Conservation (phyloP, 345 rosid species). For the Eutrema heterophyllum region DNA sequence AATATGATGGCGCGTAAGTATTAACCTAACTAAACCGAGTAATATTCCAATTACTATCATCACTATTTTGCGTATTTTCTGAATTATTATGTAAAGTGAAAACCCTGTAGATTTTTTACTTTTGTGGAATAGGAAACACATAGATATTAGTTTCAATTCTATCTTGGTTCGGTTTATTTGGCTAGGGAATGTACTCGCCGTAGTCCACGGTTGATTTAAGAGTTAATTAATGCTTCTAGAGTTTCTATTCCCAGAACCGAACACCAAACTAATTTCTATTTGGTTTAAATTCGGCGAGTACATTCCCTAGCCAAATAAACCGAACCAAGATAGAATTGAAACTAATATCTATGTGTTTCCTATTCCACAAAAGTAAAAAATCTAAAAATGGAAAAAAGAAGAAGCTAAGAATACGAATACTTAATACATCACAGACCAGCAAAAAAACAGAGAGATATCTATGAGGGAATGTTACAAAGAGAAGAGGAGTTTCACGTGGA, state of each 20-base stretch:
- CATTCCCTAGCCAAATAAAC: neutral
- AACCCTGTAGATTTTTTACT: no score
- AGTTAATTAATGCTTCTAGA: no score
- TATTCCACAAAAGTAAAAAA: neutral
- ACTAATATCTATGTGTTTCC: neutral
- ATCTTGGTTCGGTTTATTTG: no score
- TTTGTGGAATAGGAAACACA: no score
- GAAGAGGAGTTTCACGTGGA: neutral
- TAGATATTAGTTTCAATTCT: no score
- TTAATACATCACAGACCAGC: neutral
- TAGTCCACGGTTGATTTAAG: no score
- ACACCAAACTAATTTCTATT: neutral
- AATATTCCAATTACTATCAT: no score
- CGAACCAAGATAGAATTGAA: neutral
- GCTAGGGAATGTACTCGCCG: no score
- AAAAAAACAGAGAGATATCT: neutral
- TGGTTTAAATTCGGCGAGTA: neutral
- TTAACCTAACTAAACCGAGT: no score
- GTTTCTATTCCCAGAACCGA: no score
- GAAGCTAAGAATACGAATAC: neutral
- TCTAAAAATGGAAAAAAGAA: neutral
- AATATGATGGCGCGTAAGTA: no score
- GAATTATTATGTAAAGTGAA: neutral
- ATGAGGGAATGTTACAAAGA: slow-evolving; percentile 14
- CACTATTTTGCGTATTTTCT: no score